Base-by-base conservation (phyloP, 208 protist genomes). In the Angomonas ambiguus region DNA sequence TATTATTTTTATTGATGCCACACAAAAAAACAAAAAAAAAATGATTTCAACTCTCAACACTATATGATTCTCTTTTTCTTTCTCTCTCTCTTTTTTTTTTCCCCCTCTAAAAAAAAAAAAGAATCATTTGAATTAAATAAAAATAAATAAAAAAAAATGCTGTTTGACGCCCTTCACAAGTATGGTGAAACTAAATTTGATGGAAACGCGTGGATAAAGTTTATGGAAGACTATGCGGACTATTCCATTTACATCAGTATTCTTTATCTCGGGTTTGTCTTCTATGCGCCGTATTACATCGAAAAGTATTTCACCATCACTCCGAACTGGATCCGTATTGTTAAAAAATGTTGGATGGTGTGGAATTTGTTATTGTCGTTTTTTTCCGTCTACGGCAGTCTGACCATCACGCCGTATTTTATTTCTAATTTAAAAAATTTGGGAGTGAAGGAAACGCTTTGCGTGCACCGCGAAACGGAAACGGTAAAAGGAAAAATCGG, bases 321-420 rank as follows among this genome's bases (percentile, higher is more conserved):
- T 4, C 57, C 77, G 30, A 76, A 76, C 32, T 45, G 56, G 3
- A 65, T 81, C 65, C 77, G 65, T 62, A 25, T 45, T 25, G 49
- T 55, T 0, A 72, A 81, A 38, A 75, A 71, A n/a, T 48, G 59
- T 65, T 86, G 80, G 80, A 74, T 94, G 55, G 77, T 88, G 24
- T 97, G 91, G 91, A 97, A 97, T 66, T 74, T 93, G n/a, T 41
- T 87, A 5, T 80, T 97, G 51, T 80, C 89, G 22, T 32, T 66
- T 42, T 96, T 95, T 68, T 96, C 89, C 22, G 67, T 91, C 16
- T 74, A 72, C 18, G 91, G 88, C 38, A 72, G 77, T 28, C 63
- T 92, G 16, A 71, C 83, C 56, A 86, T 83, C 55, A 74, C 88
- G 35, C 87, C 85, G 49, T 66, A 68, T 22, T 66, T 82, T 18